Conservation (phyloP, 352 stramenopile genomes). For the Phytophthora sansomeana region DNA sequence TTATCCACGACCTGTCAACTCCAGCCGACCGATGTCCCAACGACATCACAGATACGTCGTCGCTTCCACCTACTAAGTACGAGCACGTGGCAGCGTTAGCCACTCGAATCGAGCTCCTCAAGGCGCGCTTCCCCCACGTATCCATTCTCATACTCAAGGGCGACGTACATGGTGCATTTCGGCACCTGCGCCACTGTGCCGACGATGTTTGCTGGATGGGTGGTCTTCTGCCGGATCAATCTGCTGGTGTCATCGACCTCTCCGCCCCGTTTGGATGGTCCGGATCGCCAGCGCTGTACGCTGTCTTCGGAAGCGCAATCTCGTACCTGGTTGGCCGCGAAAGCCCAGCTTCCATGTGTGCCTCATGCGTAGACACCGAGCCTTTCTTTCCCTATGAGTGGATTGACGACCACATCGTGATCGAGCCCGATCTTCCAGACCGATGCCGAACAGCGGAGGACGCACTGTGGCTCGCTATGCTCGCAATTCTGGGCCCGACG, state of each 20-base stretch:
- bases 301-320: not conserved
- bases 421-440: not conserved
- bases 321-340: not conserved
- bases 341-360: not conserved
- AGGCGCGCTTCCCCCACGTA: not conserved
- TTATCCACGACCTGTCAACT: not conserved
- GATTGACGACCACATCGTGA: not conserved
- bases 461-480: not conserved
- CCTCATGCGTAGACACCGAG: not conserved
- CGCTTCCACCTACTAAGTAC: not conserved
- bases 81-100: not conserved
- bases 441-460: not conserved
- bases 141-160: conserved; percentile 2
- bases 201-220: conserved; percentile 2
- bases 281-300: conserved; percentile 6
- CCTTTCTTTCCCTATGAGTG: not conserved
- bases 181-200: not conserved
- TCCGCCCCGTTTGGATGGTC: conserved; percentile 10
- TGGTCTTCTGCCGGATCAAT: not conserved
- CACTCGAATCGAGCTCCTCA: not conserved
- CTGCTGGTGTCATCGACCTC: not conserved
- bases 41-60: not conserved
- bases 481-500: not conserved
- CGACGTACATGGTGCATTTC: conserved; percentile 2
- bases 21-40: not conserved